These are phyloP conservation scores for Lomentospora prolificans DNA, from an alignment of 2,329 filamentous ascomycete genomes.

Conservation along the genomic window DNA sequence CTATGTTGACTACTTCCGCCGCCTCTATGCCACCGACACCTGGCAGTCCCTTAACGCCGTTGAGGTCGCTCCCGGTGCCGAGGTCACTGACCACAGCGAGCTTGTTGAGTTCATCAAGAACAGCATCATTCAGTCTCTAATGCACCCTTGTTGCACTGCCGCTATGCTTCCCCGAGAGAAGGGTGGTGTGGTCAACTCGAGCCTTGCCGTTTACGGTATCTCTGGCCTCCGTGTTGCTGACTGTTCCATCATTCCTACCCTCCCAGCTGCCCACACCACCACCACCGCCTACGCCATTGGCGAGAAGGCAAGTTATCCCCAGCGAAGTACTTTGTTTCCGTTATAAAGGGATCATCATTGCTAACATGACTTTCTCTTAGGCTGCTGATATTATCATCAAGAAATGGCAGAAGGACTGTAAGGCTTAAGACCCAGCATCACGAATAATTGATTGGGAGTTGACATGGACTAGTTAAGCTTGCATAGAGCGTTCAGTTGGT, in stretches of 20 bases:
- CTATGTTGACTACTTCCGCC: slow-evolving; percentile 21
- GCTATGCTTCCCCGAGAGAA: slow-evolving; percentile 31
- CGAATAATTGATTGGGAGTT: too few relatives aligned
- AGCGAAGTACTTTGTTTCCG: background rate
- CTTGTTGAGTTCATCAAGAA: slow-evolving; percentile 16
- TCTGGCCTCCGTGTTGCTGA: slow-evolving; percentile 21
- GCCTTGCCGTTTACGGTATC: slow-evolving; percentile 23
- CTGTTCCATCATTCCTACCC: slow-evolving; percentile 17
- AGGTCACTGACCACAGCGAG: slow-evolving; percentile 13
- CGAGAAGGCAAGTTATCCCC: slow-evolving; percentile 26
- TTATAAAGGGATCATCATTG: background rate
- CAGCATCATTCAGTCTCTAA: slow-evolving; percentile 25
- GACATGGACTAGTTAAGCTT: too few relatives aligned
- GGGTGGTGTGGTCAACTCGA: slow-evolving; percentile 25
- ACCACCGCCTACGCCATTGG: slow-evolving; percentile 46
- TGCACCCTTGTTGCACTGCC: slow-evolving; percentile 31
- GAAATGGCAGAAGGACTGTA: slow-evolving; percentile 4
- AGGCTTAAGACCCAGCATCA: background rate
- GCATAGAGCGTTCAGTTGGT: too few relatives aligned
- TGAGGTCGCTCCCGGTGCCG: slow-evolving; percentile 19
- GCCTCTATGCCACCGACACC: slow-evolving; percentile 18
- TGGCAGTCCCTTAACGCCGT: slow-evolving; percentile 19
- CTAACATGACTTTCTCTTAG: slow-evolving; percentile 3
- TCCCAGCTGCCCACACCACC: slow-evolving; percentile 25
- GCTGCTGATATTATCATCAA: slow-evolving; percentile 8